These are phyloP conservation scores for Dipteronia sinensis DNA, from an alignment of 345 rosid species.

Conservation along the genomic window DNA sequence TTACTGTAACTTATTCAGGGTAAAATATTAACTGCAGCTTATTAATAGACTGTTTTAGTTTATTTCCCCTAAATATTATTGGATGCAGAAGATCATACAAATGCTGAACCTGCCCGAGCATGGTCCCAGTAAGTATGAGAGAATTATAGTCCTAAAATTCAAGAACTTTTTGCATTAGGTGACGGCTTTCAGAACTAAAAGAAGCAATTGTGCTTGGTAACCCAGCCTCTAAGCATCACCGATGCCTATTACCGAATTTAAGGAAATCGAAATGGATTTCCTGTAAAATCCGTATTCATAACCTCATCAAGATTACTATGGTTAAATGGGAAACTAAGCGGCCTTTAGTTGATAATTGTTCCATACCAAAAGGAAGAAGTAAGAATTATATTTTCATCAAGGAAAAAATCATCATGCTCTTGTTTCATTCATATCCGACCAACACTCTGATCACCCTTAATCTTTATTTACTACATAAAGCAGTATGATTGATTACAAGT, in stretches of 20 bases:
- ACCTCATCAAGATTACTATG: neutral
- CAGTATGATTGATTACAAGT: neutral
- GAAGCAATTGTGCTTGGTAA: neutral
- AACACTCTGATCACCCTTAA: neutral
- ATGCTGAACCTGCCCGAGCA: neutral
- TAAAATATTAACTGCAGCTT: neutral
- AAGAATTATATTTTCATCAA: neutral
- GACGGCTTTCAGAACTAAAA: neutral
- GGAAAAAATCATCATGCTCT: neutral
- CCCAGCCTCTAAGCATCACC: neutral
- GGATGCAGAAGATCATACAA: neutral
- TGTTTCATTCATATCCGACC: neutral
- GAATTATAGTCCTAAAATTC: neutral
- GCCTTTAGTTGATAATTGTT: neutral
- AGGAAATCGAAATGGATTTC: neutral
- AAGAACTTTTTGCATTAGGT: neutral
- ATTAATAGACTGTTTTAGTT: neutral
- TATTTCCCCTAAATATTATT: neutral
- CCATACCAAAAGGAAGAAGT: neutral
- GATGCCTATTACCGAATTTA: neutral
- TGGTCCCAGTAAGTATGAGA: neutral
- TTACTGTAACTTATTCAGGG: neutral
- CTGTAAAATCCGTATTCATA: neutral
- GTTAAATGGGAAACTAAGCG: neutral
- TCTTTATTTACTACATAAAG: slow-evolving; percentile 11